These are phyloP conservation scores for Aspergillus sp. DNA, from an alignment of 2,329 filamentous ascomycete genomes.

Conservation along the genomic window DNA sequence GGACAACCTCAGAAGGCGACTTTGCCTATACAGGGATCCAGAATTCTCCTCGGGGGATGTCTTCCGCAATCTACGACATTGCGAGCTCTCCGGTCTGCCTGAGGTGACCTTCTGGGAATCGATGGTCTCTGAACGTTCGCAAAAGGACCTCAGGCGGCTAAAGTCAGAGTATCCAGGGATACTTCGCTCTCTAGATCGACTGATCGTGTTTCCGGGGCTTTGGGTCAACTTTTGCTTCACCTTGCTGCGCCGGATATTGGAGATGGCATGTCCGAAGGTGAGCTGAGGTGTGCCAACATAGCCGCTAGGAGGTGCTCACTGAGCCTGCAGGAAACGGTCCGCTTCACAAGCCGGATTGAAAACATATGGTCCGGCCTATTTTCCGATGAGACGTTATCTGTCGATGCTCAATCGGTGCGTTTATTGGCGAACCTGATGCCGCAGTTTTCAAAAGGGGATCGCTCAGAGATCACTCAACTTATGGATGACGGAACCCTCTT, in stretches of 20 bases:
- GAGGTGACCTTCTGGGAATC: constrained; percentile 4
- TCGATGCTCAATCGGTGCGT: background rate
- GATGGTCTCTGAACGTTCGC: background rate
- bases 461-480: background rate
- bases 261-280: constrained; percentile 2
- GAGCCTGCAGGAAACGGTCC: background rate
- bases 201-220: constrained; percentile 3
- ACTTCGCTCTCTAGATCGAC: background rate
- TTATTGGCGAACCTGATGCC: constrained; percentile 1
- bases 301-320: background rate
- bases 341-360: background rate
- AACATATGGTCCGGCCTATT: background rate
- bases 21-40: background rate
- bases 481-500: constrained; percentile 2
- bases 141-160: background rate
- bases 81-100: background rate
- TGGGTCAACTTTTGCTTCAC: constrained; percentile 4
- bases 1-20: background rate
- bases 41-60: constrained; percentile 5
- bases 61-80: constrained; percentile 5
- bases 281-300: background rate
- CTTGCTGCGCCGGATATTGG: background rate
- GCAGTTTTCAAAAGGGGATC: background rate
- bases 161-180: background rate
- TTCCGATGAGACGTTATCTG: background rate